These are phyloP conservation scores for Saccharomycopsis lassenensis DNA, from an alignment of 805 yeast species.

Conservation along the genomic window DNA sequence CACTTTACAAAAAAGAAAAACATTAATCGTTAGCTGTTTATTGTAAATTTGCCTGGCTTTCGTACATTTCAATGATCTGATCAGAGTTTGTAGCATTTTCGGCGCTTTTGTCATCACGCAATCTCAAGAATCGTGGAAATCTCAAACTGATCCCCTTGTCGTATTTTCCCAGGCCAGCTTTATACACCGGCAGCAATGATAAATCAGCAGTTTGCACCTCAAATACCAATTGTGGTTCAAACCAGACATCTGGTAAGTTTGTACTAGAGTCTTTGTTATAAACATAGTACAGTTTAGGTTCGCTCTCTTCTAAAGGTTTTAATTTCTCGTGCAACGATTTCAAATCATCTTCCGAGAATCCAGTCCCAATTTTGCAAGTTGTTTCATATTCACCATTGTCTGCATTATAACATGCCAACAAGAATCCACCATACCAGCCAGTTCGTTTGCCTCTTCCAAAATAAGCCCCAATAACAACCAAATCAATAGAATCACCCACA, in stretches of 20 bases:
- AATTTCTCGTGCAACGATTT: constrained; percentile 47
- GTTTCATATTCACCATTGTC: constrained; percentile 92
- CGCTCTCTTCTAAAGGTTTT: constrained; percentile 51
- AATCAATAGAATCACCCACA: constrained; percentile 88
- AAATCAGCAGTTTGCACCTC: constrained; percentile 90
- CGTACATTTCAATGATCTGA: constrained; percentile 76
- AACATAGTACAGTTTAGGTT: constrained; percentile 57
- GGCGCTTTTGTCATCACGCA: constrained; percentile 75
- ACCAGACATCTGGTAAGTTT: constrained; percentile 88
- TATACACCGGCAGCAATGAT: constrained; percentile 79
- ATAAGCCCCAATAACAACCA: constrained; percentile 91
- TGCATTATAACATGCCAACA: constrained; percentile 80
- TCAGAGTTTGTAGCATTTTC: constrained; percentile 83
- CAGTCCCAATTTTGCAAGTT: constrained; percentile 95
- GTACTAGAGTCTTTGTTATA: constrained; percentile 50
- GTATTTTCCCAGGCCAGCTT: constrained; percentile 62
- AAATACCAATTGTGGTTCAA: constrained; percentile 74
- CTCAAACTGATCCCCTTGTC: constrained; percentile 82
- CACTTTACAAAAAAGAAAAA: too few relatives aligned
- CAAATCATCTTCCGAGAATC: constrained; percentile 81
- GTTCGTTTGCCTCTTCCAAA: constrained; percentile 92
- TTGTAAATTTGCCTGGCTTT: constrained; percentile 42
- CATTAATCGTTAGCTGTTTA: too few relatives aligned
- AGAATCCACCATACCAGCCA: constrained; percentile 88
- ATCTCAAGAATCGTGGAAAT: constrained; percentile 76